These are phyloP conservation scores for Phytophthora sojae DNA, from an alignment of 352 stramenopile genomes.

Conservation along the genomic window DNA sequence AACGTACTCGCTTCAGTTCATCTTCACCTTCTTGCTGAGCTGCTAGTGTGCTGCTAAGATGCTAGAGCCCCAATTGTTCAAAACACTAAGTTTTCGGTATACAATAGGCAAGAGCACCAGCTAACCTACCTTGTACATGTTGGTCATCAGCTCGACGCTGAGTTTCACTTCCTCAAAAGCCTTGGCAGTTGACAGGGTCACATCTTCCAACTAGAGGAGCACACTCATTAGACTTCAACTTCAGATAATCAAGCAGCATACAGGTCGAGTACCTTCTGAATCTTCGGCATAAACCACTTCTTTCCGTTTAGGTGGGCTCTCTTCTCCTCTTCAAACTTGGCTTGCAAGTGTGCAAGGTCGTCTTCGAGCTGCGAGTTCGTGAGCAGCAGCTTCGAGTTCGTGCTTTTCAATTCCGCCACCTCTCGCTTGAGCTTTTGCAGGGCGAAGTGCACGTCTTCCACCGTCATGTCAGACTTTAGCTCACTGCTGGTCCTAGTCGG, in stretches of 20 bases:
- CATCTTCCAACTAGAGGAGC: conserved; percentile 62
- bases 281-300: conserved; percentile 72
- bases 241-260: background rate
- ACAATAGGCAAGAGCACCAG: background rate
- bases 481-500: conserved; percentile 10
- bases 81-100: background rate
- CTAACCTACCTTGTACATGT: conserved; percentile 83
- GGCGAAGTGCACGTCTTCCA: conserved; percentile 71
- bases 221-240: background rate
- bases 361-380: conserved; percentile 83
- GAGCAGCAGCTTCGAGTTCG: conserved; percentile 67
- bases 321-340: conserved; percentile 76
- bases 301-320: conserved; percentile 70
- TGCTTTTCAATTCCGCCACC: conserved; percentile 61
- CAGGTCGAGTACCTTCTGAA: conserved; percentile 55
- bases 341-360: conserved; percentile 68
- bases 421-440: conserved; percentile 84
- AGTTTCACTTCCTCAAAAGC: conserved; percentile 82
- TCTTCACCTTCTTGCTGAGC: conserved; percentile 66
- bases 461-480: conserved; percentile 14
- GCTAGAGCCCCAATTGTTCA: conserved; percentile 26
- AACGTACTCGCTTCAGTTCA: conserved; percentile 56
- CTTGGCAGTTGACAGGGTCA: conserved; percentile 57
- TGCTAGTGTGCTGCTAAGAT: conserved; percentile 56
- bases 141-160: conserved; percentile 86